Evolutionary conservation across 495 filamentous ascomycete genomes (phyloP).

Genomic region (Astrocystis sublimbata): DNA sequence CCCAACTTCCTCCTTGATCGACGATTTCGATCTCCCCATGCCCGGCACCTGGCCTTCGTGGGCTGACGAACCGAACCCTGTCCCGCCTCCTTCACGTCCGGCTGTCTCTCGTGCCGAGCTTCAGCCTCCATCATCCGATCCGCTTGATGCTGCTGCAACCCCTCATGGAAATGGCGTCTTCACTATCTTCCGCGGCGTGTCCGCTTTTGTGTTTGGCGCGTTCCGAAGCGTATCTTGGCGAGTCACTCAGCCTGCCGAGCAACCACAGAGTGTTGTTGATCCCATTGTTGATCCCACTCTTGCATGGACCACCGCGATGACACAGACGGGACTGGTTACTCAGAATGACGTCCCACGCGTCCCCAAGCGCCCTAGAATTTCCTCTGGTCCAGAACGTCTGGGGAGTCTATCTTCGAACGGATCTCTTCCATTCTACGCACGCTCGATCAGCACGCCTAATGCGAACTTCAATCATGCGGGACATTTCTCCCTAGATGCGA

Average conservation of each 20-base stretch:
- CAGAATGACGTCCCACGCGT: background rate
- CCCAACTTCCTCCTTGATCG: background rate
- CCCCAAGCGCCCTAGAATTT: background rate
- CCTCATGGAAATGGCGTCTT: background rate
- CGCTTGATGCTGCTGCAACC: background rate
- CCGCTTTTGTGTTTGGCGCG: background rate
- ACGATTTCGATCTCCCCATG: slow-evolving; percentile 1
- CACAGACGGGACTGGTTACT: background rate
- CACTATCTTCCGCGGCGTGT: background rate
- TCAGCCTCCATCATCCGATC: background rate
- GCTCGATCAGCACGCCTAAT: background rate
- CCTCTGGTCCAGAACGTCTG: background rate
- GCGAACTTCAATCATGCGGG: slow-evolving; percentile 12
- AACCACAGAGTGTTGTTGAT: too few species aligned
- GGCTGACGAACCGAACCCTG: slow-evolving; percentile 8
- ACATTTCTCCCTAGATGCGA: slow-evolving; percentile 10
- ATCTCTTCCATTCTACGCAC: background rate
- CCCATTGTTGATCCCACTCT: background rate
- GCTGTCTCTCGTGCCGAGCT: background rate
- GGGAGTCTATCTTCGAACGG: background rate
- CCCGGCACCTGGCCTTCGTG: slow-evolving; percentile 16
- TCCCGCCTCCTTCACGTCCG: background rate
- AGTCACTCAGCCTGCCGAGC: background rate
- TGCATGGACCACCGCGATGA: background rate
- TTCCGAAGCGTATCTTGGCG: background rate